Conservation (phyloP, 2,329 filamentous ascomycete genomes). For the Meredithiella fracta region DNA sequence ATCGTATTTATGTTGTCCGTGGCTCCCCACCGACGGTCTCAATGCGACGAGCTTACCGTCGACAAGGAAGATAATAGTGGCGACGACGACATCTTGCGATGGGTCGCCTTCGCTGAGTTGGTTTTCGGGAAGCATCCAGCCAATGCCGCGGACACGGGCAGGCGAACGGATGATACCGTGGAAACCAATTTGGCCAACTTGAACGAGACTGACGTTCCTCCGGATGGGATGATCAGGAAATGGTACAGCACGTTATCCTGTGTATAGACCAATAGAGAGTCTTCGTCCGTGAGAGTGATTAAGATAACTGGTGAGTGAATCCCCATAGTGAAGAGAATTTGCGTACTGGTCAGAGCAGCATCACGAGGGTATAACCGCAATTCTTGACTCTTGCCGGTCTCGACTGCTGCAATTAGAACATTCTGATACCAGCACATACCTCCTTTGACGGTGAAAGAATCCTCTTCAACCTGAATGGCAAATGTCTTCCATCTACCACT, state of each 20-base stretch:
- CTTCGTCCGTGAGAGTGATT: conserved; percentile 75
- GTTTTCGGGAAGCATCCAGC: conserved; percentile 86
- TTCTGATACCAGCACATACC: conserved; percentile 99
- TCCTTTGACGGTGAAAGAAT: conserved; percentile 79
- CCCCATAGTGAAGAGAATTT: conserved; percentile 58
- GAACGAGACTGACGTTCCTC: conserved; percentile 61
- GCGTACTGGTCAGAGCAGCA: conserved; percentile 53
- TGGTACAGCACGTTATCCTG: conserved; percentile 94
- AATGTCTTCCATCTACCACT: conserved; percentile 96
- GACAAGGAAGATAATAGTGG: conserved; percentile 88
- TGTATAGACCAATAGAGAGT: conserved; percentile 90
- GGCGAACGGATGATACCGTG: conserved; percentile 92
- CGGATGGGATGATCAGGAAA: conserved; percentile 65
- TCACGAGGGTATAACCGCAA: conserved; percentile 89
- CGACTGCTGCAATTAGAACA: conserved; percentile 83
- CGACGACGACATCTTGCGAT: conserved; percentile 83
- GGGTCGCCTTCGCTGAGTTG: conserved; percentile 84
- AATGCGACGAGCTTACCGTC: conserved; percentile 90
- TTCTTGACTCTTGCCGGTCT: conserved; percentile 66
- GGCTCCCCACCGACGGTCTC: conserved; percentile 68
- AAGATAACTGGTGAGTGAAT: conserved; percentile 79
- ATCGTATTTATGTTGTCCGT: conserved; percentile 83
- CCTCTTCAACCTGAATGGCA: conserved; percentile 61
- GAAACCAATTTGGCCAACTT: conserved; percentile 96
- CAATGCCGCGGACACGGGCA: conserved; percentile 77